Evolutionary conservation across 164 flowering plant species (phyloP), one percentile per base, ranked within the genome.

Genomic region (Vitis rupestris): DNA sequence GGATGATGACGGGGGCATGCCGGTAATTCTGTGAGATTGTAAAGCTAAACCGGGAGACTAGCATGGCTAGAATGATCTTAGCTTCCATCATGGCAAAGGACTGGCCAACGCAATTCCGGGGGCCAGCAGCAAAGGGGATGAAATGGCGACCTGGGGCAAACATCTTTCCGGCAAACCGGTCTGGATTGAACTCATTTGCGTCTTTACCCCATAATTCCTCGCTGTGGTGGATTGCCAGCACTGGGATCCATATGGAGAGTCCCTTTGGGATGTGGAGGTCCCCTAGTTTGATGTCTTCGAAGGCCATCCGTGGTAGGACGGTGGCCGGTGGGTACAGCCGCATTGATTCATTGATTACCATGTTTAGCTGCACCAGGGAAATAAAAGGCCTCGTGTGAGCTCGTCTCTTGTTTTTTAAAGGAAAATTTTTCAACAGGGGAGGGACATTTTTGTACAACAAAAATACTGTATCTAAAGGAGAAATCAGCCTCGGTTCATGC

Each of bases 261-360:
- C 99, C 99, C 67, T 89, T 89, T 0, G 99, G 99, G 14, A 96
- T 87, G 19, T 75, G 68, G 2, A 93, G 87, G 64, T 92, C 95
- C 0, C 99, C 99, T 5, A 96, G 74, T 55, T 83, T 84, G 9
- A 90, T 81, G 59, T 96, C 99, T 61, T 90, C 91, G 49, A 89
- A 89, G 0, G 97, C 97, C 92, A 87, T 89, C 58, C 98, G 74
- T 0, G 97, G 97, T 1, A 90, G 84, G 9, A 92, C 80, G 0
- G 90, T 74, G 0, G 97, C 98, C 2, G 99, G 97, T 4, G 99
- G 98, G 52, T 96, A 96, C 6, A 96, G 80, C 65, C 99, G 80
- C 3, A 96, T 70, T 0, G 98, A 87, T 70, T 96, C 99, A 60
- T 89, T 93, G 57, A 96, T 84, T 52, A 96, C 94, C 97, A 89